Conservation (phyloP, 805 yeast genomes). For the Pichia thaimueangensis region DNA sequence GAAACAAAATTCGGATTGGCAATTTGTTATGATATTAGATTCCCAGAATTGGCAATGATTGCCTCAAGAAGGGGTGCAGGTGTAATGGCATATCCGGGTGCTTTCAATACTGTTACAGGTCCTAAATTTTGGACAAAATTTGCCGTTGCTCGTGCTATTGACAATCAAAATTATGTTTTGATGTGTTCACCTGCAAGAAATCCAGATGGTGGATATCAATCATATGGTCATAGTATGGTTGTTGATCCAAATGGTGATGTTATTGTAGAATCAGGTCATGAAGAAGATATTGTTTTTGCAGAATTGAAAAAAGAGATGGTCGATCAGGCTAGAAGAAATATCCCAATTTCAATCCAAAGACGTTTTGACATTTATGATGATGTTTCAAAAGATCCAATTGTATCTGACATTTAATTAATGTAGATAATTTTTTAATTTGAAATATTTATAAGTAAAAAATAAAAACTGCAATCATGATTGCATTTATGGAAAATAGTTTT, state of each 20-base stretch:
- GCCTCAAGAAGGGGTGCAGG: conserved; percentile 66
- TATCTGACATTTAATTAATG: too few relatives aligned
- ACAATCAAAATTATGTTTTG: conserved; percentile 65
- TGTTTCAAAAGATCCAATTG: conserved; percentile 26
- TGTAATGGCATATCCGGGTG: conserved; percentile 79
- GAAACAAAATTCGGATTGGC: conserved; percentile 72
- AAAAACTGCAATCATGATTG: too few relatives aligned
- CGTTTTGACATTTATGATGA: conserved; percentile 61
- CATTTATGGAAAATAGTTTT: too few relatives aligned
- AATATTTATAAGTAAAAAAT: too few relatives aligned
- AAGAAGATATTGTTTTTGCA: conserved; percentile 69
- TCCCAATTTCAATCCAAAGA: conserved; percentile 66
- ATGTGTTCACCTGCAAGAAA: conserved; percentile 89
- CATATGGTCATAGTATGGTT: conserved; percentile 61
- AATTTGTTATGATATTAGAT: conserved; percentile 76
- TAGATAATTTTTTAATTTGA: too few relatives aligned
- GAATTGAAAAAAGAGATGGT: conserved; percentile 60
- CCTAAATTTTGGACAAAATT: conserved; percentile 78
- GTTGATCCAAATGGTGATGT: conserved; percentile 58
- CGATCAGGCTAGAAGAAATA: conserved; percentile 51
- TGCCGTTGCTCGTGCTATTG: conserved; percentile 69
- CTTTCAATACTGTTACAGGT: conserved; percentile 79
- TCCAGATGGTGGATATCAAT: conserved; percentile 46
- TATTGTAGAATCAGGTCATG: conserved; percentile 69
- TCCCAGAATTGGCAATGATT: conserved; percentile 68